These are phyloP conservation scores for Phytopythium helicoides DNA, from an alignment of 352 stramenopile species.

Conservation along the genomic window DNA sequence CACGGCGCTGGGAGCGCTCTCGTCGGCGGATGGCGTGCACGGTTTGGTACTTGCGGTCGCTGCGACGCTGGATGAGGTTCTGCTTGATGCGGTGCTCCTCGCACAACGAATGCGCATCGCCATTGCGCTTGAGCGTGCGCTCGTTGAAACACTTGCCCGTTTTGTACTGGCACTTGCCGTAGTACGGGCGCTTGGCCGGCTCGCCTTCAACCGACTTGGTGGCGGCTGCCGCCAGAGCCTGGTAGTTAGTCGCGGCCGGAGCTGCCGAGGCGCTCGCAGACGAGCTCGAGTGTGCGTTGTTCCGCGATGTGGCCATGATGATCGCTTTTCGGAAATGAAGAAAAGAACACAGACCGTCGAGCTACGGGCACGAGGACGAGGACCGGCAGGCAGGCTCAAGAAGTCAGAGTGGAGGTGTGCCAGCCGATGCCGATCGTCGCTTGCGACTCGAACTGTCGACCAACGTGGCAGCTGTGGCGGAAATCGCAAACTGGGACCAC, in stretches of 20 bases:
- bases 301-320: constrained; percentile 3
- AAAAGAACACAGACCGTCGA: not conserved
- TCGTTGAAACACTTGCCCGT: constrained; percentile 89
- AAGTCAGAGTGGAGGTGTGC: not conserved
- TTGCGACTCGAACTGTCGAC: constrained; percentile 1
- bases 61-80: constrained; percentile 83
- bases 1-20: constrained; percentile 73
- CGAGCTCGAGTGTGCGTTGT: not conserved
- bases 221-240: constrained; percentile 5
- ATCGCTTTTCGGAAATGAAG: constrained; percentile 2
- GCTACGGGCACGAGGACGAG: constrained; percentile 5
- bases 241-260: constrained; percentile 7
- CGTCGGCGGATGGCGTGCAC: constrained; percentile 75
- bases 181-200: constrained; percentile 33
- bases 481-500: constrained; percentile 40
- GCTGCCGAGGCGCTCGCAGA: not conserved
- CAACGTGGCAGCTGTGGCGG: constrained; percentile 8
- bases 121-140: constrained; percentile 82
- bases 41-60: constrained; percentile 86
- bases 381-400: not conserved
- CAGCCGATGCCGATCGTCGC: constrained; percentile 1
- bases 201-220: constrained; percentile 8
- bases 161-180: constrained; percentile 87
- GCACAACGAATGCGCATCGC: constrained; percentile 76
- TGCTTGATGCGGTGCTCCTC: constrained; percentile 85